Evolutionary conservation across 2,329 filamentous ascomycete species (phyloP).

Genomic region (Fusarium euwallaceae): DNA sequence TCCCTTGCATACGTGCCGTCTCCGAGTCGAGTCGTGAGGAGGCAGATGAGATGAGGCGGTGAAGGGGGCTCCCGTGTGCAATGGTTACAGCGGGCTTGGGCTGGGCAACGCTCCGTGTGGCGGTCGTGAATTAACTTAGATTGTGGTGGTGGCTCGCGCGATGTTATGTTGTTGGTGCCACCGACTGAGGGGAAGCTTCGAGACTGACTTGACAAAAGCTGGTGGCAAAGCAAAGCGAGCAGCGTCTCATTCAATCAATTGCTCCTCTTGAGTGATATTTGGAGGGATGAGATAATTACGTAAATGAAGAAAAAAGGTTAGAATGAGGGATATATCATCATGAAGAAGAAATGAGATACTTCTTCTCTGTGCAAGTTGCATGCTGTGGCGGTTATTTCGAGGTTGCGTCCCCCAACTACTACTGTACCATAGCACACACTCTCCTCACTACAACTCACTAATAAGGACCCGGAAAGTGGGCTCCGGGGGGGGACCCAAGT

Average conservation of each 20-base stretch:
- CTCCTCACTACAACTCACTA: conserved; percentile 8
- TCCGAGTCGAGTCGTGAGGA: conserved; percentile 16
- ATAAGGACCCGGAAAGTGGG: conserved; percentile 31
- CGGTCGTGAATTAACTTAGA: conserved; percentile 13
- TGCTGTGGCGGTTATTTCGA: conserved; percentile 31
- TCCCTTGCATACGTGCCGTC: conserved; percentile 2
- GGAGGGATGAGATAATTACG: conserved; percentile 37
- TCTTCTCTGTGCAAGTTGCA: conserved; percentile 25
- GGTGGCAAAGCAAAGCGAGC: conserved; percentile 5
- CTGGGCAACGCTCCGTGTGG: conserved; percentile 19
- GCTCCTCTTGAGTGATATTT: conserved; percentile 22
- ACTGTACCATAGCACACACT: conserved; percentile 20
- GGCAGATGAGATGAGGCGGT: conserved; percentile 37
- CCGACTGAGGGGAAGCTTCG: not conserved
- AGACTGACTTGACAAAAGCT: conserved; percentile 5
- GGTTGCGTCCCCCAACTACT: conserved; percentile 1
- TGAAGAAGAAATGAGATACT: conserved; percentile 16
- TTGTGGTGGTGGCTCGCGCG: conserved; percentile 34
- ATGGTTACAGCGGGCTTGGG: conserved; percentile 16
- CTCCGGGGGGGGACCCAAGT: conserved; percentile 7
- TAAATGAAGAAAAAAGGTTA: conserved; percentile 36
- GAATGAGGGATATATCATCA: conserved; percentile 36
- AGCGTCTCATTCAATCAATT: not conserved
- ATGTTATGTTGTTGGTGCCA: conserved; percentile 30
- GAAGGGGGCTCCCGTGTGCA: conserved; percentile 17